Evolutionary conservation across 306 rosid species (phyloP).

Genomic region (Cicer bijugum): DNA sequence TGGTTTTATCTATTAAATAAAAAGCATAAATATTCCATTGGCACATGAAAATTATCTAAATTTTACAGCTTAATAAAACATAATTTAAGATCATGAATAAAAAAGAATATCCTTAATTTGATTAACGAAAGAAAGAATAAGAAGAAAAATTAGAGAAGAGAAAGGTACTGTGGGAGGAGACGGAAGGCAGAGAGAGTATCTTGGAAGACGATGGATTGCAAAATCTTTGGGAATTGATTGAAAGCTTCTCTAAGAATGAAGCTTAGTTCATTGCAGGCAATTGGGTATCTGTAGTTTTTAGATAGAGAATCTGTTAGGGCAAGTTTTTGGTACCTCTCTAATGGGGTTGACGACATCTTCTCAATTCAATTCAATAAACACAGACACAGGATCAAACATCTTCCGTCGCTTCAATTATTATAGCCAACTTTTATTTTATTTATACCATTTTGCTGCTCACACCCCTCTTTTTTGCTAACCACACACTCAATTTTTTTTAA

Average conservation of each 20-base stretch:
- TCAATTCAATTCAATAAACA: too few relatives aligned
- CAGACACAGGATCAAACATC: too few relatives aligned
- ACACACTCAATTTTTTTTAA: too few relatives aligned
- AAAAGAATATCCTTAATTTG: neutral
- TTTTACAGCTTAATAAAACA: constrained; percentile 1
- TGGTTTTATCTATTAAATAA: constrained; percentile 16
- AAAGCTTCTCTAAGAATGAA: constrained; percentile 64
- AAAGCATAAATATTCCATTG: constrained; percentile 13
- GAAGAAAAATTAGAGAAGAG: neutral
- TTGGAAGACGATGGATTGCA: constrained; percentile 67
- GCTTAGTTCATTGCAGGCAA: constrained; percentile 76
- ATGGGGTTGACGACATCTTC: constrained; percentile 43
- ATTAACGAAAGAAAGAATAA: neutral
- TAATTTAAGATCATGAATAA: neutral
- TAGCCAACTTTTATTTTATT: too few relatives aligned
- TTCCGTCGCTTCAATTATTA: too few relatives aligned
- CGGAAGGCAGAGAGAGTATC: constrained; percentile 80
- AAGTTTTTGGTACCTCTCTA: constrained; percentile 66
- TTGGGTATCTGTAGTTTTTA: constrained; percentile 59
- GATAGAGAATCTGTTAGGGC: constrained; percentile 51
- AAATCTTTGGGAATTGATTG: constrained; percentile 63
- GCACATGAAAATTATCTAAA: neutral
- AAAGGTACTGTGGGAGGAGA: constrained; percentile 72
- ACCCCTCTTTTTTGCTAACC: too few relatives aligned
- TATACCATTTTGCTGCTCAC: too few relatives aligned